These are phyloP conservation scores for Elaphomyces granulatus DNA, from an alignment of 495 filamentous ascomycete genomes.

Conservation along the genomic window DNA sequence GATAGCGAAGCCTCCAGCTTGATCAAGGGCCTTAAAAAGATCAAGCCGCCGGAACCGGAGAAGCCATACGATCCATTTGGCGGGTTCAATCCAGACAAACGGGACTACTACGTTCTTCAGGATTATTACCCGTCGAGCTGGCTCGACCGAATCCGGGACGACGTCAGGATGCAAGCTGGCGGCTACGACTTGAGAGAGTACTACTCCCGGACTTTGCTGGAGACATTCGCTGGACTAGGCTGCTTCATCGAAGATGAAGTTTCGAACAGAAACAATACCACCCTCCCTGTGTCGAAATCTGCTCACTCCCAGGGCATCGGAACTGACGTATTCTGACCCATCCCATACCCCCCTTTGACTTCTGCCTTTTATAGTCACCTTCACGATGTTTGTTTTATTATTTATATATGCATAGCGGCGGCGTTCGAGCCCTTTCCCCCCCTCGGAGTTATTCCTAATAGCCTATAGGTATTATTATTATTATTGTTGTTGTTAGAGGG, in stretches of 20 bases:
- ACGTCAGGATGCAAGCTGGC: conserved; percentile 51
- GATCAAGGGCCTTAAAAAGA: conserved; percentile 66
- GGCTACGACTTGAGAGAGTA: conserved; percentile 76
- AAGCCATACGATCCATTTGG: conserved; percentile 83
- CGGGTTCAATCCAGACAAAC: conserved; percentile 46
- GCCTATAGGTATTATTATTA: no score
- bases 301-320: no score
- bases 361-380: no score
- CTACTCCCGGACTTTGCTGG: conserved; percentile 61
- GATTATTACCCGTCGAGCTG: conserved; percentile 48
- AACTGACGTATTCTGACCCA: no score
- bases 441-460: no score
- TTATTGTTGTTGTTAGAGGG: no score
- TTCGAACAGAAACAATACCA: conserved; percentile 22
- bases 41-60: conserved; percentile 43
- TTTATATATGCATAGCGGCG: no score
- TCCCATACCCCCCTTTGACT: no score
- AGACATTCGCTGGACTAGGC: conserved; percentile 81
- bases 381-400: no score
- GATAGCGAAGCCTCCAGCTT: conserved; percentile 23
- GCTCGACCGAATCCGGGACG: conserved; percentile 46
- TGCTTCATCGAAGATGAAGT: conserved; percentile 74
- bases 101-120: conserved; percentile 55
- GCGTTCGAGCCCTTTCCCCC: no score
- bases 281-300: no score